Base-by-base conservation (phyloP, 1,139 yeast species). In the Kodamaea derodonti region DNA sequence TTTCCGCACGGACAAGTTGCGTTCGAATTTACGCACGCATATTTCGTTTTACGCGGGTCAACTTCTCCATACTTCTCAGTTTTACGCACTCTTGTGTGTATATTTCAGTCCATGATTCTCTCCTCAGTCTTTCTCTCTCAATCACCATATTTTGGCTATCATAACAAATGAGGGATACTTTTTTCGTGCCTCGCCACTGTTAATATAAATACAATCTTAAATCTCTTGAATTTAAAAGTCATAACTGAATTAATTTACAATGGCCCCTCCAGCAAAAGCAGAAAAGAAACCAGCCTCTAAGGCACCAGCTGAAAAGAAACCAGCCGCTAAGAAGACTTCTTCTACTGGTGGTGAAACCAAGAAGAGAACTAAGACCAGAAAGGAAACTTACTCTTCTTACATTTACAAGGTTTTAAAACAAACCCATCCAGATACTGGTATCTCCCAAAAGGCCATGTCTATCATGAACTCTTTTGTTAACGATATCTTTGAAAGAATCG, bases 391-490 rank as follows among this genome's bases (percentile, higher is more conserved):
- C 80, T 88, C 97, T 50, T 88, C 97, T 47, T 92, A 92, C 75
- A 92, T 92, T 64, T 92, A 90, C 94, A 92, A 92, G 75, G 97
- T 88, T 54, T 82, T 90, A 69, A 87, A 90, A 76, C 96, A 92
- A 79, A 90, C 98, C 49, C 97, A 94, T 74, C 96, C 98, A 70
- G 97, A 92, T 70, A 92, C 98, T 48, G 98, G 98, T 88, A 92
- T 92, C 65, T 92, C 98, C 52, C 95, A 90, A 73, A 87, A 88
- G 72, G 97, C 98, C 54, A 92, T 92, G 97, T 88, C 97, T 43
- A 92, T 92, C 69, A 84, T 92, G 94, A 92, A 92, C 85, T 92
- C 97, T 36, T 92, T 92, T 57, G 98, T 92, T 56, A 90, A 90
- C 72, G 97, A 90, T 71, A 85, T 85, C 62, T 85, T 85, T 57